These are phyloP conservation scores for Lumnitzera littorea DNA, from an alignment of 345 rosid genomes.

Conservation along the genomic window DNA sequence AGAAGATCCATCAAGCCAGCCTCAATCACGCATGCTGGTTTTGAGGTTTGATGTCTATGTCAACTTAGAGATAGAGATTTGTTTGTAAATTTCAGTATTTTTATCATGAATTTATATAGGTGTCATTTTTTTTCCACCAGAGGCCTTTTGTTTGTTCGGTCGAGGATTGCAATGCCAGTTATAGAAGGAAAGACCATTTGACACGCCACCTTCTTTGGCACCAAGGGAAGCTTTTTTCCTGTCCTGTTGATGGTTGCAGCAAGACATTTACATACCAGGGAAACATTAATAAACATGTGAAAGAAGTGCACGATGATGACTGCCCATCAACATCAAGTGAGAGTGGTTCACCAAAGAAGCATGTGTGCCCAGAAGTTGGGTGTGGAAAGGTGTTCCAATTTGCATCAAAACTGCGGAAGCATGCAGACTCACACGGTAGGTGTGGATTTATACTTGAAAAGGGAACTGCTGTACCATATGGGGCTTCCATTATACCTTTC, in stretches of 20 bases:
- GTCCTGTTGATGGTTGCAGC: slow-evolving; percentile 51
- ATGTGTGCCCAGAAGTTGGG: slow-evolving; percentile 59
- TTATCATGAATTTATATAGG: neutral
- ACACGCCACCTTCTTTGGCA: slow-evolving; percentile 69
- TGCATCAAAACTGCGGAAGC: slow-evolving; percentile 53
- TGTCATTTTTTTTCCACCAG: slow-evolving; percentile 24
- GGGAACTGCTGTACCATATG: too few relatives aligned
- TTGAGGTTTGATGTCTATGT: slow-evolving; percentile 33
- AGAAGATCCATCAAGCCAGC: slow-evolving; percentile 95
- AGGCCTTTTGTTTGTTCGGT: slow-evolving; percentile 61
- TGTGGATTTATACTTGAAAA: slow-evolving; percentile 2
- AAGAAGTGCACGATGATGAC: slow-evolving; percentile 33
- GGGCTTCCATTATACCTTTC: too few relatives aligned
- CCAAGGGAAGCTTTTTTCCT: slow-evolving; percentile 65
- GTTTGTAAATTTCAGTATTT: neutral
- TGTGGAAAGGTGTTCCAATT: slow-evolving; percentile 74
- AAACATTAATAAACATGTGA: slow-evolving; percentile 59
- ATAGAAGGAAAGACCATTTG: slow-evolving; percentile 87
- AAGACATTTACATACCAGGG: slow-evolving; percentile 37
- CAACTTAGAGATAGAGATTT: neutral
- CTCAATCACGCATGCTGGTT: slow-evolving; percentile 60
- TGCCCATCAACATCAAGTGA: slow-evolving; percentile 10
- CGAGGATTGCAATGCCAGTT: slow-evolving; percentile 63
- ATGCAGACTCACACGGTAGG: slow-evolving; percentile 74
- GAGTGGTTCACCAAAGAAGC: slow-evolving; percentile 20